Evolutionary conservation across 2,329 filamentous ascomycete species (phyloP).

Genomic region (Juglanconis oblonga): DNA sequence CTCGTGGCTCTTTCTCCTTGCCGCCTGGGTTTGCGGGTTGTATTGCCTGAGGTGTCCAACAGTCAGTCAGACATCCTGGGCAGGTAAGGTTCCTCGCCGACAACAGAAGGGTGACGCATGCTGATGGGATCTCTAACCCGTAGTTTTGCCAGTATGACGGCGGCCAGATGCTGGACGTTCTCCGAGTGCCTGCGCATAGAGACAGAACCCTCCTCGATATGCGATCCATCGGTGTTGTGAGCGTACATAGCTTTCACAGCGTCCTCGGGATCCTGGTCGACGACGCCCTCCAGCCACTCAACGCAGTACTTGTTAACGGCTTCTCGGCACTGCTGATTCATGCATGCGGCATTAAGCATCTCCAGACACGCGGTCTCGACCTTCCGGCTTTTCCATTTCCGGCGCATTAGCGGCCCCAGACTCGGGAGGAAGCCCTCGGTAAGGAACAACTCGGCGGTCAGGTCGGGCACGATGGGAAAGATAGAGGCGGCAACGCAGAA

Average conservation of each 20-base stretch:
- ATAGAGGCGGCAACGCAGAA: constrained; percentile 89
- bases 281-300: constrained; percentile 82
- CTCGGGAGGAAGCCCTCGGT: constrained; percentile 81
- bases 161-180: constrained; percentile 63
- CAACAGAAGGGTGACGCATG: constrained; percentile 22
- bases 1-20: constrained; percentile 36
- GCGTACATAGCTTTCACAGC: constrained; percentile 46
- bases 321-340: constrained; percentile 77
- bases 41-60: constrained; percentile 48
- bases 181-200: constrained; percentile 60
- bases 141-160: constrained; percentile 73
- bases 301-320: constrained; percentile 81
- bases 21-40: constrained; percentile 39
- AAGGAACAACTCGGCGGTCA: constrained; percentile 77
- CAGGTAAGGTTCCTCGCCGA: constrained; percentile 15
- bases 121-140: constrained; percentile 43
- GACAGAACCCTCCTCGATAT: constrained; percentile 58
- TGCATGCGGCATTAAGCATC: constrained; percentile 87
- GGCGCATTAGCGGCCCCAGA: constrained; percentile 72
- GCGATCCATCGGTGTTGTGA: constrained; percentile 48
- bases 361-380: constrained; percentile 86
- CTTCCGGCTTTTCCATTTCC: constrained; percentile 78
- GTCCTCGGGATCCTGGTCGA: constrained; percentile 67
- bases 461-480: constrained; percentile 79
- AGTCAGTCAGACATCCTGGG: constrained; percentile 46